A percentile compares a stretch with the other conserved stretches of the same genome.
Conservation (phyloP, 495 filamentous ascomycete genomes). For the Hypoxylon subgilvum region DNA sequence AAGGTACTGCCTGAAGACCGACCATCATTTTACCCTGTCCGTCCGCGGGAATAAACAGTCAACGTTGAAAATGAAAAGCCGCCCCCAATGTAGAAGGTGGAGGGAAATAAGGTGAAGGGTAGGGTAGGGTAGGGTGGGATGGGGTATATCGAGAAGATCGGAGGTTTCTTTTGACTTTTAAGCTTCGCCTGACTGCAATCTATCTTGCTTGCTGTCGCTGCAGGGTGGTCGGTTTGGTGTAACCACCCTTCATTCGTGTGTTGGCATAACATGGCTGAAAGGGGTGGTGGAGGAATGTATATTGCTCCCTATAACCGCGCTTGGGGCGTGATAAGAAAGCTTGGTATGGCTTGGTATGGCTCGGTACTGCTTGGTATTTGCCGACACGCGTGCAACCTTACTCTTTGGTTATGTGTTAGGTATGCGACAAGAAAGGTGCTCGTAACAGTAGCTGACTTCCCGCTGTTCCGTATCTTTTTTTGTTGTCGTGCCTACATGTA, state of each 20-base stretch:
- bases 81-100: constrained; percentile 30
- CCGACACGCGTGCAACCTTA: constrained; percentile 15
- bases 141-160: constrained; percentile 27
- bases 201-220: constrained; percentile 40
- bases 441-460: constrained; percentile 10
- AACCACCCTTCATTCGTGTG: constrained; percentile 22
- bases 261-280: constrained; percentile 14
- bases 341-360: constrained; percentile 15
- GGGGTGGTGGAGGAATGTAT: constrained; percentile 28
- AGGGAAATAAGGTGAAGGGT: constrained; percentile 11
- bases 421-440: constrained; percentile 17
- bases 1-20: constrained; percentile 34
- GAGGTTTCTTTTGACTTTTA: constrained; percentile 42
- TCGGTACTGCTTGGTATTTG: constrained; percentile 23
- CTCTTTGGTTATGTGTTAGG: constrained; percentile 21
- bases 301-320: constrained; percentile 26
- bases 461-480: too few species aligned
- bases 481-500: too few species aligned
- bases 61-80: constrained; percentile 4
- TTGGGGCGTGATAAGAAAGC: constrained; percentile 33
- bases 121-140: constrained; percentile 17
- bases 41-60: constrained; percentile 21
- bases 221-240: constrained; percentile 33
- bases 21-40: constrained; percentile 22
- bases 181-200: constrained; percentile 38